These are phyloP conservation scores for Fraxinus nigra DNA, from an alignment of 305 asterid species.

Conservation along the genomic window DNA sequence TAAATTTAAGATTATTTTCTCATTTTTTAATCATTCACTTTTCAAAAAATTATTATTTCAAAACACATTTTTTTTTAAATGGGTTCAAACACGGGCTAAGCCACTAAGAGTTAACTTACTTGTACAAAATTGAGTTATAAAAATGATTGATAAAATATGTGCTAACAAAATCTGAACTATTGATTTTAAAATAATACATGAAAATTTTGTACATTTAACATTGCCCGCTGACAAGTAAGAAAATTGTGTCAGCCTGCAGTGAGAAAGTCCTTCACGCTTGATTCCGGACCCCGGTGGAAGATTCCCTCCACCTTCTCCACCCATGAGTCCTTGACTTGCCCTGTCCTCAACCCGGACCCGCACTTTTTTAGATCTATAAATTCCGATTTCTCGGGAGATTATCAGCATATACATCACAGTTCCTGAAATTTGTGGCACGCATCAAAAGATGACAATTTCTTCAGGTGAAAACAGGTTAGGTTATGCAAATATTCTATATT, in stretches of 20 bases:
- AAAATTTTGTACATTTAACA: too few relatives aligned
- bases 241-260: not conserved
- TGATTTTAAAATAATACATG: too few relatives aligned
- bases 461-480: constrained; percentile 27
- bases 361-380: not conserved
- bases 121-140: too few relatives aligned
- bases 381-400: not conserved
- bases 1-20: too few relatives aligned
- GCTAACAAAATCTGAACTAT: too few relatives aligned
- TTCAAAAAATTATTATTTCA: too few relatives aligned
- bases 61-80: too few relatives aligned
- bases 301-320: not conserved
- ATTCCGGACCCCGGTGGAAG: not conserved
- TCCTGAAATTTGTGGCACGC: not conserved
- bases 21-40: too few relatives aligned
- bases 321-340: not conserved
- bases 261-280: not conserved
- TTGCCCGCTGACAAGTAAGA: not conserved
- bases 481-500: not conserved
- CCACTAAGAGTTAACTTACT: too few relatives aligned
- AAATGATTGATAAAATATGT: too few relatives aligned
- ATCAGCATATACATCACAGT: constrained; percentile 9
- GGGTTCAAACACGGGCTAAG: too few relatives aligned
- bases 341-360: not conserved
- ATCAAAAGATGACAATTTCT: constrained; percentile 29